phyloP scores from a whole-genome alignment of 2,329 filamentous ascomycete species.

The Fusarium continuum region DNA sequence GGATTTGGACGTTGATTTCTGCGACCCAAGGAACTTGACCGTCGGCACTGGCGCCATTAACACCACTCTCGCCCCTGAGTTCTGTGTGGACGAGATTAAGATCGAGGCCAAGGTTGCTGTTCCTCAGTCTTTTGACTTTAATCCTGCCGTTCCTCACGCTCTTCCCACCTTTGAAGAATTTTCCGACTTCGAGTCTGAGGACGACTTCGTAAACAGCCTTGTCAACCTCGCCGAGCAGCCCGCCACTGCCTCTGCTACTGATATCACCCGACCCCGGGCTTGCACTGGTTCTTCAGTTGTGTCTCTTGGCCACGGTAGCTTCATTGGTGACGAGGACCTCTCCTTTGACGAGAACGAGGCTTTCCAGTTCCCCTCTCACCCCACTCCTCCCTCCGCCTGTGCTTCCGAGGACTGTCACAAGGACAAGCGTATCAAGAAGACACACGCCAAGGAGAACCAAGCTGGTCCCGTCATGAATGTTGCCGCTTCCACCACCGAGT shows the following conservation, averaged over 20 bases:
- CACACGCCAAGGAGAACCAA: slow-evolving; percentile 55
- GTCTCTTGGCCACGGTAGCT: slow-evolving; percentile 78
- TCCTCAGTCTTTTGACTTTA: slow-evolving; percentile 63
- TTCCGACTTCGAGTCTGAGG: slow-evolving; percentile 89
- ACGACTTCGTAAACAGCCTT: slow-evolving; percentile 79
- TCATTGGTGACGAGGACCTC: slow-evolving; percentile 79
- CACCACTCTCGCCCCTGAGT: slow-evolving; percentile 65
- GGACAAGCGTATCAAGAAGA: slow-evolving; percentile 67
- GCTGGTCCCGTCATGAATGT: slow-evolving; percentile 55
- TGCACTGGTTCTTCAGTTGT: slow-evolving; percentile 73
- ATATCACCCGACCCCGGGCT: slow-evolving; percentile 75
- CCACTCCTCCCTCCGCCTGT: slow-evolving; percentile 60
- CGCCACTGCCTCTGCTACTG: slow-evolving; percentile 51
- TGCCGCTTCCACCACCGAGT: slow-evolving; percentile 48
- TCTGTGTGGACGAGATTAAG: slow-evolving; percentile 71
- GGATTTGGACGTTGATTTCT: slow-evolving; percentile 83
- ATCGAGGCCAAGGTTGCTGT: slow-evolving; percentile 58
- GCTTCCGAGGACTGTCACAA: slow-evolving; percentile 60
- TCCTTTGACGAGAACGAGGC: slow-evolving; percentile 75
- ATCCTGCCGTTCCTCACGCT: slow-evolving; percentile 60
- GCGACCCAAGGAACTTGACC: slow-evolving; percentile 89
- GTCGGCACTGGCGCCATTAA: slow-evolving; percentile 66
- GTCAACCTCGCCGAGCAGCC: slow-evolving; percentile 67
- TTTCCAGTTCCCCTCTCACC: slow-evolving; percentile 68
- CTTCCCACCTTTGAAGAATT: slow-evolving; percentile 84